Base-by-base conservation (phyloP, 441 rosid species). In the Euphorbia celastroides region DNA sequence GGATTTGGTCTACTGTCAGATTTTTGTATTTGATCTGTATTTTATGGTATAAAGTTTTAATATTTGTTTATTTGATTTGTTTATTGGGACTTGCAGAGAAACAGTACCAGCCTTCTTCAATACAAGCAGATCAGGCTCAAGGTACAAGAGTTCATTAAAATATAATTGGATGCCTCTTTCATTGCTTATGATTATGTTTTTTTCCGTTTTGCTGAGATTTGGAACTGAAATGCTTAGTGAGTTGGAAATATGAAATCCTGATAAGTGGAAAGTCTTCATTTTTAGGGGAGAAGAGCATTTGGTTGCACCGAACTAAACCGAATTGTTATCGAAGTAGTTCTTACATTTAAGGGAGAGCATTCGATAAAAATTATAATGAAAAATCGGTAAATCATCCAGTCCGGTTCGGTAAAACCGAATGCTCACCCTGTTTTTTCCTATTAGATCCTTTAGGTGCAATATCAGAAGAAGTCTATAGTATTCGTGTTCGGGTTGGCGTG, bases 41-140 rank as follows among this genome's bases (percentile, higher is more conserved):
- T 14, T 55, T 14, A 7, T 67, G 16, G 5, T 46, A 34, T 57
- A 65, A 48, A 64, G 52, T 64, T 46, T 42, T 42, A 1, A 52
- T 52, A 5, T 62, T n/a, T n/a, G 8, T 36, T 50, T 16, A 14
- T 57, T 30, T 73, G 48, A 20, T 65, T 59, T 34, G 11, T 62
- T 56, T 10, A 51, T 38, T 60, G 38, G 57, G 46, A 36, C 70
- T 32, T 70, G 7, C 75, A 81, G 90, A 82, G 78, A 80, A 83
- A 75, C 88, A 83, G 80, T 78, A 68, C 67, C 85, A 77, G 52
- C 78, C 71, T 51, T 55, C 71, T 72, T 62, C n/a, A n/a, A n/a
- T 61, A 50, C 74, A 28, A 65, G 77, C 78, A 31, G 71, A 71
- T 67, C 79, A 72, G 71, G 68, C 75, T 72, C 84, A 73, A 82